phyloP scores from a whole-genome alignment of 805 yeast genomes.

The Suhomyces canberraensis region DNA sequence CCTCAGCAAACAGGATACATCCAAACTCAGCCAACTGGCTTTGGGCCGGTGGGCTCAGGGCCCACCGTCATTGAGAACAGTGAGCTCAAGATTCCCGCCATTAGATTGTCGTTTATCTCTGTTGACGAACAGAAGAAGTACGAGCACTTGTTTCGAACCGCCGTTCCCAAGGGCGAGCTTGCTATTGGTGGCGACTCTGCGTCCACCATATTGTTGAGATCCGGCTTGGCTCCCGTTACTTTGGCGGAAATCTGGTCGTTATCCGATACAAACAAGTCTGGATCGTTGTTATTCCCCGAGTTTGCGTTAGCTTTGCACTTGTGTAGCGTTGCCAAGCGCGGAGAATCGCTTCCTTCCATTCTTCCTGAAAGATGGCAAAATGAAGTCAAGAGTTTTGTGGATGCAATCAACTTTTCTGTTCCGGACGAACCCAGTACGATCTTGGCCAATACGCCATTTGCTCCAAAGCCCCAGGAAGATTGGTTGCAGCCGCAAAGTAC shows the following conservation, averaged over 20 bases:
- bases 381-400: slow-evolving; percentile 87
- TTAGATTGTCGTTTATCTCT: slow-evolving; percentile 80
- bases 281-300: slow-evolving; percentile 85
- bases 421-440: slow-evolving; percentile 52
- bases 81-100: slow-evolving; percentile 64
- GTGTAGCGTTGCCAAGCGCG: slow-evolving; percentile 73
- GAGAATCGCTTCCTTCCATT: slow-evolving; percentile 70
- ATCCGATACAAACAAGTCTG: slow-evolving; percentile 85
- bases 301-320: slow-evolving; percentile 89
- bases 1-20: slow-evolving; percentile 37
- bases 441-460: slow-evolving; percentile 44
- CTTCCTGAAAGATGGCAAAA: slow-evolving; percentile 71
- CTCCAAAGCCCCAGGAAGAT: slow-evolving; percentile 17
- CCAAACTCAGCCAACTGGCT: slow-evolving; percentile 47
- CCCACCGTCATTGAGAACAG: slow-evolving; percentile 49
- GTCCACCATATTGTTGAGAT: slow-evolving; percentile 72
- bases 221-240: slow-evolving; percentile 70
- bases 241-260: slow-evolving; percentile 88
- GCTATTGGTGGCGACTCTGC: slow-evolving; percentile 72
- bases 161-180: slow-evolving; percentile 68
- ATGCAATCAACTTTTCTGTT: slow-evolving; percentile 76
- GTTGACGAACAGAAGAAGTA: slow-evolving; percentile 83
- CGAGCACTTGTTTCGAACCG: slow-evolving; percentile 77
- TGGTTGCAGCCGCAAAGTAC: slow-evolving; percentile 35
- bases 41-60: slow-evolving; percentile 25